Evolutionary conservation across 306 rosid genomes (phyloP).

Genomic region (Acacia acuminata): DNA sequence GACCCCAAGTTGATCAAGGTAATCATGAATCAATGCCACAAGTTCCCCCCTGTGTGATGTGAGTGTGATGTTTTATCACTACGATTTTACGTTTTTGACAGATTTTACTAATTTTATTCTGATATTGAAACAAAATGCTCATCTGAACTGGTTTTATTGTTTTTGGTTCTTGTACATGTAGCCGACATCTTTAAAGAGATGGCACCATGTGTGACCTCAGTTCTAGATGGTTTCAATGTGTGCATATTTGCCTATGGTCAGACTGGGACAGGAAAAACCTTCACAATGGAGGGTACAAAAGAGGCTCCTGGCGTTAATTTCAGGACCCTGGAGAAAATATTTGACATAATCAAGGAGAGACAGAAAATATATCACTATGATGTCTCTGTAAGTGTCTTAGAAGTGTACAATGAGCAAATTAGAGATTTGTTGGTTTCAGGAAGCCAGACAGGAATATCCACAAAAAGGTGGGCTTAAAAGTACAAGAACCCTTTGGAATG

Average conservation of each 20-base stretch:
- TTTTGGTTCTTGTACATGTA: slow-evolving; percentile 33
- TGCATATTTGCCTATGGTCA: slow-evolving; percentile 97
- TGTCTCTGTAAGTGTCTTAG: slow-evolving; percentile 86
- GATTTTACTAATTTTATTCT: too few species aligned
- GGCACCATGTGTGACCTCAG: slow-evolving; percentile 80
- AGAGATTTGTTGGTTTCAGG: slow-evolving; percentile 81
- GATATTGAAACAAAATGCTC: slow-evolving; percentile 16
- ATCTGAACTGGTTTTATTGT: slow-evolving; percentile 15
- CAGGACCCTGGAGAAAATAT: slow-evolving; percentile 87
- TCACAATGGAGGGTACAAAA: slow-evolving; percentile 93
- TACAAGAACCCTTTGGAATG: neutral
- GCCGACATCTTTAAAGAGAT: slow-evolving; percentile 86
- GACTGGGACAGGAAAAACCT: slow-evolving; percentile 97
- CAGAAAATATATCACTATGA: slow-evolving; percentile 51
- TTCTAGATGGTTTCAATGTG: slow-evolving; percentile 90
- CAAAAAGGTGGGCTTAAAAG: slow-evolving; percentile 57
- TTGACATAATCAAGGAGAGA: slow-evolving; percentile 60
- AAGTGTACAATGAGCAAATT: slow-evolving; percentile 96
- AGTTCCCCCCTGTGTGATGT: neutral
- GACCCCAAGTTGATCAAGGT: slow-evolving; percentile 93
- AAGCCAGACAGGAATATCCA: slow-evolving; percentile 61
- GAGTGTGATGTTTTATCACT: too few species aligned
- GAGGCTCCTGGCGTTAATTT: slow-evolving; percentile 91
- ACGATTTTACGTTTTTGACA: too few species aligned
- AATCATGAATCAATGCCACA: neutral